Base-by-base conservation (phyloP, 140 eudicot genomes). In the Oenanthe javanica region DNA sequence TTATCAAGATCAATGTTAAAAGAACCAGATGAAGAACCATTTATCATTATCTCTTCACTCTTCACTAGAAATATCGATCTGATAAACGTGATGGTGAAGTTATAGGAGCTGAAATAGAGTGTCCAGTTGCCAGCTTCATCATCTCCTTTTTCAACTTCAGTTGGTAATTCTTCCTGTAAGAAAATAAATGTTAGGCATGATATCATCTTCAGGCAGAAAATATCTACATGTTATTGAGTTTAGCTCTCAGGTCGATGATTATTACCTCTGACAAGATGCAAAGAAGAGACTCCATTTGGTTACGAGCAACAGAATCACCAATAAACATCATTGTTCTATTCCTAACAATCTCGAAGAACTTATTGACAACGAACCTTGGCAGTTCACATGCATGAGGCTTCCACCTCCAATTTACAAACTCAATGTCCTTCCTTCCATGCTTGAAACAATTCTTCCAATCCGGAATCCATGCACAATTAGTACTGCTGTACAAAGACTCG, bases 1-100 rank as follows among this genome's bases (percentile, higher is more conserved):
- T 83, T 87, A 86, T 91, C 93, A 10, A 91, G 80, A 49, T 91
- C 84, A 10, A 89, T 64, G 83, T 84, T 64, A 72, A 84, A 91
- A 16, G 77, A 71, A 46, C 91, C 90, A 4, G 91, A 81, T 69
- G 82, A 51, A 19, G 91, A 80, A 27, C 91, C 87, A 23, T 91
- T 89, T 47, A 89, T 43, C 27, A 72, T 38, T 72, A 72, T 72
- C 73, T 67, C 73, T 57, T 71, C 76, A 71, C 77, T 73, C 19
- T 38, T 72, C 52, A 42, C 76, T 19, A 72, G 50, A 51, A 72
- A 72, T 18, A 38, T 43, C 27, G 76, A 72, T 43, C 76, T 72
- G 11, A 71, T 18, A 42, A 71, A 72, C 51, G 36, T 40, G 52
- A 72, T 43, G 52, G 76, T 72, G 76, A 72, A 72, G 51, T 72